A percentile compares a stretch with the other conserved stretches of the same genome.
Evolutionary conservation across 139 green algal species (phyloP).

Genomic region (Coelastrella sp.): DNA sequence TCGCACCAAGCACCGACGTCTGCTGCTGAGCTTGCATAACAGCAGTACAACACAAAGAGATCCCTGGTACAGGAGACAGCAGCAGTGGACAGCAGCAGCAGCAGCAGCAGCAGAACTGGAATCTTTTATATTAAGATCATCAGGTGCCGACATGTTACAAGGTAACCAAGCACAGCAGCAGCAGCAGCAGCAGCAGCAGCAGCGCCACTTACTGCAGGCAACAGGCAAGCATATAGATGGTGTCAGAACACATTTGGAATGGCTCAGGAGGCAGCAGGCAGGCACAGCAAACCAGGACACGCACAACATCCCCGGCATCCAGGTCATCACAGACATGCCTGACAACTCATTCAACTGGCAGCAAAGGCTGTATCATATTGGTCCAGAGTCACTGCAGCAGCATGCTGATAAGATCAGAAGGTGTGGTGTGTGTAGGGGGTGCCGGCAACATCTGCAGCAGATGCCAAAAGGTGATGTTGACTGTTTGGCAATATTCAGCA

Average conservation of each 20-base stretch:
- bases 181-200: conserved; percentile 20
- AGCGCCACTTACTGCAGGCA: not conserved
- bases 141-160: not conserved
- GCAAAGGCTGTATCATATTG: not conserved
- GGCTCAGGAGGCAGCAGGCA: not conserved
- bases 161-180: not conserved
- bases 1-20: not conserved
- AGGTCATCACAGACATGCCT: not conserved
- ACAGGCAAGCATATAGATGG: not conserved
- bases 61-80: not conserved
- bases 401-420: conserved; percentile 18
- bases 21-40: not conserved
- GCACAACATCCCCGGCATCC: not conserved
- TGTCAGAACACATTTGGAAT: conserved; percentile 3
- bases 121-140: not conserved
- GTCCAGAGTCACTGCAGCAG: not conserved
- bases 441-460: conserved; percentile 3
- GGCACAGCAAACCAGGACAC: conserved; percentile 3
- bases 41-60: not conserved
- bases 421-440: conserved; percentile 26
- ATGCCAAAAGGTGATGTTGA: conserved; percentile 39
- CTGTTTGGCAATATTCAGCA: not conserved
- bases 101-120: conserved; percentile 1
- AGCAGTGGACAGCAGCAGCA: conserved; percentile 18
- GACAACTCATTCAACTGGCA: conserved; percentile 10